A percentile compares a stretch with the other conserved stretches of the same genome.
phyloP scores from a whole-genome alignment of 2,329 filamentous ascomycete genomes.

The Monosporascus ibericus region DNA sequence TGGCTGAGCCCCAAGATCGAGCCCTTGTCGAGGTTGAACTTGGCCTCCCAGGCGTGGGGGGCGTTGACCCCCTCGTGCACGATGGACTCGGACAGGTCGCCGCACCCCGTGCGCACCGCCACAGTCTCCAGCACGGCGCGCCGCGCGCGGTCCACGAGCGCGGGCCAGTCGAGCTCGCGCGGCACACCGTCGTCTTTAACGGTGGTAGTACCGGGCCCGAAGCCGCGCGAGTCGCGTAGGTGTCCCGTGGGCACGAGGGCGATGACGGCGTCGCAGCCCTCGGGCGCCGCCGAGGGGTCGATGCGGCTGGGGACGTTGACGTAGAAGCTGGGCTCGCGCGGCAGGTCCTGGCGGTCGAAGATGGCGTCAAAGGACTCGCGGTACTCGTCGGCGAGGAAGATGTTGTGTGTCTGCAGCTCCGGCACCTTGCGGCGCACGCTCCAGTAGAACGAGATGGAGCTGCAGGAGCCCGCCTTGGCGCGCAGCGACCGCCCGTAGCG shows the following conservation, averaged over 20 bases:
- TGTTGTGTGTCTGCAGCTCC: constrained; percentile 65
- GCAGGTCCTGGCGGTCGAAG: constrained; percentile 63
- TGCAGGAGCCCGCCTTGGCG: constrained; percentile 56
- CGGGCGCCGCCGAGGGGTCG: constrained; percentile 61
- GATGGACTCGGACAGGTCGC: constrained; percentile 40
- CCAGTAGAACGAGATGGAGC: constrained; percentile 75
- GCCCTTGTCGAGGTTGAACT: constrained; percentile 70
- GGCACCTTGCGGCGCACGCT: constrained; percentile 53
- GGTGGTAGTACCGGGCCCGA: constrained; percentile 4
- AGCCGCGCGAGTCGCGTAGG: constrained; percentile 42
- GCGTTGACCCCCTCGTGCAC: constrained; percentile 60
- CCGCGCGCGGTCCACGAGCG: constrained; percentile 54
- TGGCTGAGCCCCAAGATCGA: constrained; percentile 68
- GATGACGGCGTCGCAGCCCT: constrained; percentile 58
- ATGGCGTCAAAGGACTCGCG: constrained; percentile 69
- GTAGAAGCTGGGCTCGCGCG: constrained; percentile 66
- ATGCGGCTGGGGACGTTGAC: constrained; percentile 69
- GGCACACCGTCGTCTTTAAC: constrained; percentile 20
- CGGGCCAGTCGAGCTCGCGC: constrained; percentile 51
- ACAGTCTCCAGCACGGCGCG: constrained; percentile 56
- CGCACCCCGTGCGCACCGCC: constrained; percentile 51
- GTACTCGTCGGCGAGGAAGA: constrained; percentile 71
- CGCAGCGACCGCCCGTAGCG: constrained; percentile 33
- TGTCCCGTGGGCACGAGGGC: constrained; percentile 70
- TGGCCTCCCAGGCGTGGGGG: constrained; percentile 56